Evolutionary conservation across 768 basidiomycete genomes (phyloP).

Genomic region (Cystobasidium ongulense): DNA sequence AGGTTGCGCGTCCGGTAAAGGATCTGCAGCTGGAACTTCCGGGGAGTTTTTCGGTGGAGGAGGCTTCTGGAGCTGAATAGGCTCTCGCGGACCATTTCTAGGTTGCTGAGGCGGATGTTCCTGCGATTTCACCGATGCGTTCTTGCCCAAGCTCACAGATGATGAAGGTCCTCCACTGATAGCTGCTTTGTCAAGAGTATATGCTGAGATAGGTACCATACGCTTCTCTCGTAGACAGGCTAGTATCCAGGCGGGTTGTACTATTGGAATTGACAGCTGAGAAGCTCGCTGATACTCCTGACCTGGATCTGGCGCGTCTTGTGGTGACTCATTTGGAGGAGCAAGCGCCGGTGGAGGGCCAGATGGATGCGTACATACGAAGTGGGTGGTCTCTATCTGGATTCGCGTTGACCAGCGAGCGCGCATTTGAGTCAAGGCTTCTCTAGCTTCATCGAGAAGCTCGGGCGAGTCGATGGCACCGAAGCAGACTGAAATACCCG

Average conservation of each 20-base stretch:
- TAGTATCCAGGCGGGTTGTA: conserved; percentile 88
- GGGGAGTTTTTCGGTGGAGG: conserved; percentile 8
- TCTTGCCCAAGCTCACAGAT: not conserved
- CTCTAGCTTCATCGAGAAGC: conserved; percentile 69
- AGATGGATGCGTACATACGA: conserved; percentile 83
- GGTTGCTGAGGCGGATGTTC: not conserved
- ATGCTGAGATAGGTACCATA: conserved; percentile 76
- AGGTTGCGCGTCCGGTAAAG: not conserved
- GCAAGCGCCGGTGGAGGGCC: conserved; percentile 42
- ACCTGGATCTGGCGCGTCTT: conserved; percentile 53
- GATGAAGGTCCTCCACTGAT: not conserved
- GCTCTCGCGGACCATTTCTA: not conserved
- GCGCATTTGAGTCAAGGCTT: conserved; percentile 71
- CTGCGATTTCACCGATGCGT: not conserved
- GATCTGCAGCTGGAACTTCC: not conserved
- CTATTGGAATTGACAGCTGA: conserved; percentile 86
- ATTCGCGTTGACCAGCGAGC: conserved; percentile 87
- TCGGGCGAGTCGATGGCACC: conserved; percentile 62
- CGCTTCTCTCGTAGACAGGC: conserved; percentile 78
- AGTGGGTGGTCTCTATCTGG: conserved; percentile 96
- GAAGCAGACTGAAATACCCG: conserved; percentile 89
- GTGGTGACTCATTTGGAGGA: not conserved
- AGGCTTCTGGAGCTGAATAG: conserved; percentile 24
- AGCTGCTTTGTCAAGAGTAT: conserved; percentile 49
- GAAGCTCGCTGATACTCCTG: conserved; percentile 91